Evolutionary conservation across 768 basidiomycete genomes (phyloP), one percentile per base, ranked within the genome.

Genomic region (Cystofilobasidium ferigula): DNA sequence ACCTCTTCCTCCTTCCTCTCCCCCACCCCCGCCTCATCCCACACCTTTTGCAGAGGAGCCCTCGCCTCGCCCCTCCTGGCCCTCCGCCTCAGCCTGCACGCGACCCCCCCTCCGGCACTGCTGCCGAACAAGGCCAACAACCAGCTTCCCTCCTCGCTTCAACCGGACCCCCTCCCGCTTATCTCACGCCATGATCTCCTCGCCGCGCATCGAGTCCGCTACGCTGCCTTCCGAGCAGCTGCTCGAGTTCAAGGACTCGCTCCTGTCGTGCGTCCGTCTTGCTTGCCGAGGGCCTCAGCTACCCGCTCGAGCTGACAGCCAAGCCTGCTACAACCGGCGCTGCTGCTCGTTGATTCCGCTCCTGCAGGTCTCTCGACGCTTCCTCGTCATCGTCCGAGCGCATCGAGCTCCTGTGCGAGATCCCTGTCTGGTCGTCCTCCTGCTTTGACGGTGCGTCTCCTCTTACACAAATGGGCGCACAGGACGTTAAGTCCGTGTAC

Each of bases 331-430:
- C n/a, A 40, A 8, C 38, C 16, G 9, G 9, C 16, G 38, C 38
- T 40, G 9, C 8, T 40, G 38, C 38, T 40, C 38, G 8, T 16
- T 40, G 9, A 40, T 40, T 16, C 14, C 42, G 12, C 20, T 43
- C 42, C 42, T 5, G 4, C 12, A 43, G 42, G 5, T 43, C 42
- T 4, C 14, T 22, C 42, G 42, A 13, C 6, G 42, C 8, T n/a
- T n/a, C n/a, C n/a, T n/a, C n/a, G n/a, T n/a, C 42, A 4, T 51
- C 30, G 51, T 30, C 51, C 28, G 13, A 42, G 28, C 51, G 51
- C 12, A 22, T 54, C 20, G 51, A 54, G 18, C 51, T 54, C 30
- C 51, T 54, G 51, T 54, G 51, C 51, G 51, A 54, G 51, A 28
- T 54, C 7, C 51, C 51, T 13, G 26, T n/a, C 7, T 54, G 26